Evolutionary conservation across 148 eudicot genomes (phyloP).

Genomic region (Diospyros lotus): DNA sequence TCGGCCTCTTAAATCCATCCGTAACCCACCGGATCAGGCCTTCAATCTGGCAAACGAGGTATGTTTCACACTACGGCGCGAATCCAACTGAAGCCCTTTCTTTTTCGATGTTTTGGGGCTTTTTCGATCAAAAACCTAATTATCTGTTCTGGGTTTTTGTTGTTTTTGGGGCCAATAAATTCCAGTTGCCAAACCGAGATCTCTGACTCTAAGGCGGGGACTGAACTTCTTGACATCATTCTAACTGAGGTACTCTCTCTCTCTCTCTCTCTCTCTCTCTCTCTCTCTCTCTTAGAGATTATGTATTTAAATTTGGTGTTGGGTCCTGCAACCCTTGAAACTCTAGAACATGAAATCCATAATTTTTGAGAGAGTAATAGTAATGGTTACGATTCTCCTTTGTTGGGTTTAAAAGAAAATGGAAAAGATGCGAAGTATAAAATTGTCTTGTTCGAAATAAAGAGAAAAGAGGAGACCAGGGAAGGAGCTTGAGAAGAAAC

Average conservation of each 20-base stretch:
- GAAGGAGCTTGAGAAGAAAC: too few species aligned
- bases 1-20: conserved; percentile 19
- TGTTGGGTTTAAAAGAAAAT: too few species aligned
- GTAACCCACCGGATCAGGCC: conserved; percentile 16
- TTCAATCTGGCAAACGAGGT: conserved; percentile 23
- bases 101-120: neutral
- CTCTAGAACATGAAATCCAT: neutral
- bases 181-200: conserved; percentile 34
- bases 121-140: neutral
- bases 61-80: neutral
- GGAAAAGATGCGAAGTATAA: too few species aligned
- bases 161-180: neutral
- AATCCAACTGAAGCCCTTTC: neutral
- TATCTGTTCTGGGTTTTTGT: neutral
- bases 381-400: too few species aligned
- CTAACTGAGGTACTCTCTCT: conserved; percentile 39
- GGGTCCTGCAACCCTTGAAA: neutral
- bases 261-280: too few species aligned
- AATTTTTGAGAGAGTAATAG: too few species aligned
- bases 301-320: neutral
- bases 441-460: too few species aligned
- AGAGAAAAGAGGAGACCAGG: too few species aligned
- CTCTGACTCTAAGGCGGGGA: conserved; percentile 44
- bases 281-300: neutral
- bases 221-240: conserved; percentile 60